These are phyloP conservation scores for Beta macrorhiza DNA, from an alignment of 179 eudicot species.

Conservation along the genomic window DNA sequence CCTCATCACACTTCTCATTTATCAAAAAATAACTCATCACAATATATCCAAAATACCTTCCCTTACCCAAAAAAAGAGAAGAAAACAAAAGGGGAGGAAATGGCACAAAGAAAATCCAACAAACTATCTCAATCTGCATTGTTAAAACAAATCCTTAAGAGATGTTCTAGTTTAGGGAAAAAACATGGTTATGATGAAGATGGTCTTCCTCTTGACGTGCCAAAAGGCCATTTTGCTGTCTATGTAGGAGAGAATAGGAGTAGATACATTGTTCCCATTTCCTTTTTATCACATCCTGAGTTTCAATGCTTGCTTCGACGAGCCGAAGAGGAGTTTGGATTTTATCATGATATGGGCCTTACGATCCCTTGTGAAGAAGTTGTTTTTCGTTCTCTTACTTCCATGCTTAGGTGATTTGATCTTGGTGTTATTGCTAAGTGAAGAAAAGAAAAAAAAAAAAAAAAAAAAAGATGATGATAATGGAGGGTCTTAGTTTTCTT, in stretches of 20 bases:
- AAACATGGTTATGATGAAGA: conserved; percentile 39
- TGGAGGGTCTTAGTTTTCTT: conserved; percentile 20
- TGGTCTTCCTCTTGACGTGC: conserved; percentile 58
- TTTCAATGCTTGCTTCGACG: conserved; percentile 58
- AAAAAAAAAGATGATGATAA: not conserved
- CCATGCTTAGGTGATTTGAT: conserved; percentile 47
- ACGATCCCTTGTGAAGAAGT: conserved; percentile 81
- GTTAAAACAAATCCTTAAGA: conserved; percentile 62
- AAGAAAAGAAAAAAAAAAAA: not conserved
- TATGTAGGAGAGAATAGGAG: conserved; percentile 72
- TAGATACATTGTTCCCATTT: conserved; percentile 76
- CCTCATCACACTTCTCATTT: conserved; percentile 29
- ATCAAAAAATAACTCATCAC: conserved; percentile 18
- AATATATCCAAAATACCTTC: not conserved
- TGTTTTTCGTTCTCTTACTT: conserved; percentile 62
- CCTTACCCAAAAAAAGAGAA: not conserved
- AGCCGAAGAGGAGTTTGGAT: conserved; percentile 80
- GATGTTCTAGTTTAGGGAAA: conserved; percentile 72
- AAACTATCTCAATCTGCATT: conserved; percentile 58
- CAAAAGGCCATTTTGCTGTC: conserved; percentile 77
- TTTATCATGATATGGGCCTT: conserved; percentile 71
- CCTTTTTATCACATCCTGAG: conserved; percentile 58
- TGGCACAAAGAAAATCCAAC: conserved; percentile 59
- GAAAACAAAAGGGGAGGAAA: conserved; percentile 8
- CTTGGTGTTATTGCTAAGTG: not conserved